These are phyloP conservation scores for Botryosphaeria dothidea DNA, from an alignment of 2,329 filamentous ascomycete genomes.

Conservation along the genomic window DNA sequence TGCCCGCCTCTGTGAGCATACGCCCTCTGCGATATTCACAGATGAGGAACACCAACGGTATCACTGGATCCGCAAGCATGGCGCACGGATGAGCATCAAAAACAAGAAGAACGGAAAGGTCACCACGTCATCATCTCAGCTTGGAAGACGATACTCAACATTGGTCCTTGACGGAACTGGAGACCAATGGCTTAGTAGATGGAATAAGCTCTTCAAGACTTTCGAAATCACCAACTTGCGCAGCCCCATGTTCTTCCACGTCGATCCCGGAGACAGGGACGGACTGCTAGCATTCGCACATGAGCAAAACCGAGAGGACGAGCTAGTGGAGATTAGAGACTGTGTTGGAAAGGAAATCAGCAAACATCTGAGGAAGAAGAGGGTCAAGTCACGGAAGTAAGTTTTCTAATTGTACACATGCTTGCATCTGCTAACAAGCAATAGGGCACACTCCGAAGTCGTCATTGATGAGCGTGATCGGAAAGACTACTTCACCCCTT, in stretches of 20 bases:
- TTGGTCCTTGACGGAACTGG: slow-evolving; percentile 68
- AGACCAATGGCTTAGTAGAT: slow-evolving; percentile 67
- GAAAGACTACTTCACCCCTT: slow-evolving; percentile 49
- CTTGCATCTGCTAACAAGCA: neutral
- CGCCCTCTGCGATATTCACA: slow-evolving; percentile 77
- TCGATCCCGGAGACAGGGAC: slow-evolving; percentile 75
- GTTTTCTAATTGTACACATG: slow-evolving; percentile 27
- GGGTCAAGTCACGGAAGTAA: slow-evolving; percentile 44
- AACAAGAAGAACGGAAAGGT: slow-evolving; percentile 47
- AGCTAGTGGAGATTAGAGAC: slow-evolving; percentile 69
- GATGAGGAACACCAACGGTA: slow-evolving; percentile 82
- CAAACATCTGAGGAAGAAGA: slow-evolving; percentile 74
- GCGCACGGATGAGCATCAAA: slow-evolving; percentile 60
- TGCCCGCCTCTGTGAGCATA: slow-evolving; percentile 69
- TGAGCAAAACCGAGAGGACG: slow-evolving; percentile 58
- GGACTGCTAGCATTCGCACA: slow-evolving; percentile 70
- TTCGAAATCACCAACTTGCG: slow-evolving; percentile 72
- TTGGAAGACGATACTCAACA: slow-evolving; percentile 43
- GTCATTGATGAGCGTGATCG: slow-evolving; percentile 49
- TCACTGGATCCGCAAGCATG: slow-evolving; percentile 71
- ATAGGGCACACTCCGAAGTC: slow-evolving; percentile 28
- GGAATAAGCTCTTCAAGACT: slow-evolving; percentile 68
- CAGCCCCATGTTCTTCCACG: slow-evolving; percentile 82
- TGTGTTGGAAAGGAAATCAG: slow-evolving; percentile 79
- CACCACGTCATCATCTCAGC: slow-evolving; percentile 25